Conservation (phyloP, 192 early-diverging fungal genomes). For the Linnemannia hyalina region DNA sequence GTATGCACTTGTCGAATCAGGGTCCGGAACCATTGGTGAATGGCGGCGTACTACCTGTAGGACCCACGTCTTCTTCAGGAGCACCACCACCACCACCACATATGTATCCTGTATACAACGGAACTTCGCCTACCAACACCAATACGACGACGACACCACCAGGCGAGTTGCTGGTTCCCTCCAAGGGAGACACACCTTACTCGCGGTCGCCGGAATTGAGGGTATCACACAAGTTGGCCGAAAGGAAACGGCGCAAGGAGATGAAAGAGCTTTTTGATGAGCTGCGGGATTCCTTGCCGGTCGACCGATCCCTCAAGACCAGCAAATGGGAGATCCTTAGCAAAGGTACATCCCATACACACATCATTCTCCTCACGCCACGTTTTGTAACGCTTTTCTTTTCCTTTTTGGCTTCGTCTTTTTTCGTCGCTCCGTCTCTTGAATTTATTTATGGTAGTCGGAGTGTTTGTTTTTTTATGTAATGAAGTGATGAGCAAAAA, state of each 20-base stretch:
- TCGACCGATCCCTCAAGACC: conserved; percentile 82
- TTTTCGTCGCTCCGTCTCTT: neutral
- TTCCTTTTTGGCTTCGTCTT: too few relatives aligned
- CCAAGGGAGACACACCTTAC: conserved; percentile 68
- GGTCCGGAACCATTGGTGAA: neutral
- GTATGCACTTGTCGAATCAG: conserved; percentile 35
- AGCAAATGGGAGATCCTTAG: conserved; percentile 94
- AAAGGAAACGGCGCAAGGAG: conserved; percentile 88
- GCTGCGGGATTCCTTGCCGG: conserved; percentile 80
- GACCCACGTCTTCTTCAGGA: conserved; percentile 21
- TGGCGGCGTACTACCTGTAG: neutral
- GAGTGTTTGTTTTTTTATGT: neutral
- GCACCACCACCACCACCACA: conserved; percentile 29
- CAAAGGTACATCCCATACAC: conserved; percentile 75
- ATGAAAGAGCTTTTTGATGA: conserved; percentile 95
- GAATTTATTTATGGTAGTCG: neutral
- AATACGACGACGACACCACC: neutral
- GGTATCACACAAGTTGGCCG: conserved; percentile 90
- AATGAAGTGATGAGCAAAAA: neutral
- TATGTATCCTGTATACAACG: conserved; percentile 49
- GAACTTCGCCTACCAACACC: neutral
- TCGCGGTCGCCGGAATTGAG: conserved; percentile 82
- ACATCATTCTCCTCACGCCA: neutral
- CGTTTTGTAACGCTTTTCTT: neutral
- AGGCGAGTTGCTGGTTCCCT: conserved; percentile 7